Percentiles rank a stretch among this genome's conserved stretches.
These are phyloP conservation scores for Tolypocladium ovalisporum DNA, from an alignment of 2,329 filamentous ascomycete species.

Conservation along the genomic window DNA sequence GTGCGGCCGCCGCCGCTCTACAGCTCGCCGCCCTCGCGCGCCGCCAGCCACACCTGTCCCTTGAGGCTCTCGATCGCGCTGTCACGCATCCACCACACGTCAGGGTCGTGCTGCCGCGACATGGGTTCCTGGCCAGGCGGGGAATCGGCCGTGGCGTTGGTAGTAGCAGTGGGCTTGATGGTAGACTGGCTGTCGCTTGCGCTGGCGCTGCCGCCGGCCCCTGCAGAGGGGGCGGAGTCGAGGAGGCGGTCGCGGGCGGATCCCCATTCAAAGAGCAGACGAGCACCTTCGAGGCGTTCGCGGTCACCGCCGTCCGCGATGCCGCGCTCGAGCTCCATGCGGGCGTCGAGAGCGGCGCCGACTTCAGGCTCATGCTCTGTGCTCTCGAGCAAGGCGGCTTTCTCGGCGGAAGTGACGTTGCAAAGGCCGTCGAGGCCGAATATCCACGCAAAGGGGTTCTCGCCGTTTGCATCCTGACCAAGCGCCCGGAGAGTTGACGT, in stretches of 20 bases:
- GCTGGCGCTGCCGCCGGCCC: constrained; percentile 2
- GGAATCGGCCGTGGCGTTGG: constrained; percentile 8
- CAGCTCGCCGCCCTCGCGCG: constrained; percentile 21
- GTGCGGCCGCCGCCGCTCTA: constrained; percentile 5
- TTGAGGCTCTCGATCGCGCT: constrained; percentile 44
- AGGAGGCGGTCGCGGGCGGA: constrained; percentile 29
- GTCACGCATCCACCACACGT: constrained; percentile 44
- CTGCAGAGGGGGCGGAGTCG: constrained; percentile 5
- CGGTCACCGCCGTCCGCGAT: constrained; percentile 29
- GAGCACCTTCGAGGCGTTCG: constrained; percentile 35
- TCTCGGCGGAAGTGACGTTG: constrained; percentile 54
- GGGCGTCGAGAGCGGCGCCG: constrained; percentile 53
- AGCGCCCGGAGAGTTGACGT: constrained; percentile 64
- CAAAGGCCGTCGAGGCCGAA: constrained; percentile 50
- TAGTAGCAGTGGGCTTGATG: constrained; percentile 12
- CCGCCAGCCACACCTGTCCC: constrained; percentile 42
- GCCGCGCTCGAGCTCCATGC: constrained; percentile 51
- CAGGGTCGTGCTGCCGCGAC: constrained; percentile 14
- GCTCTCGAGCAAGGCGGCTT: constrained; percentile 46
- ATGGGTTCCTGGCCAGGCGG: not conserved
- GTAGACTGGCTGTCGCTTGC: constrained; percentile 24
- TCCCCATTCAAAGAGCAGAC: constrained; percentile 46
- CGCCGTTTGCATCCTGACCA: constrained; percentile 29
- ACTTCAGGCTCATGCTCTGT: constrained; percentile 36
- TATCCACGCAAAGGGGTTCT: constrained; percentile 59